Base-by-base conservation (phyloP, 129 eudicot genomes). In the Kitagawia praeruptora region DNA sequence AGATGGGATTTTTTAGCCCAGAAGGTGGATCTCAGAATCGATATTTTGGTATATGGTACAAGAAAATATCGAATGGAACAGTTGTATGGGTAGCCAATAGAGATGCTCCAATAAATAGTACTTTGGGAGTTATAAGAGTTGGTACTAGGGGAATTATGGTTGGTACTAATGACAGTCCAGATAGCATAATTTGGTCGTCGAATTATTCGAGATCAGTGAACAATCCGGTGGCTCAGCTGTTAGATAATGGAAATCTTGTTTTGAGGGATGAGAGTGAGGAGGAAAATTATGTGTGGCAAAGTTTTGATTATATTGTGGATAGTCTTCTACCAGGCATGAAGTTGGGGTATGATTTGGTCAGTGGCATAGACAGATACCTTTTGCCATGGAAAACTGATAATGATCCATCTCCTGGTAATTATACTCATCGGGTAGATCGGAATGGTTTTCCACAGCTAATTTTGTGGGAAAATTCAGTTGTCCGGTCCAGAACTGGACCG, bases 81-180 rank as follows among this genome's bases (percentile, higher is more conserved):
- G 78, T 80, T 72, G 31, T 72, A 37, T 80, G 82, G 82, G 77
- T 80, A 16, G 82, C 82, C 47, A 80, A 80, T 47, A 71, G 82
- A 70, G 82, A 47, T 5, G 39, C 56, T 38, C 82, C 82, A n/a
- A 31, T 71, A 38, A 39, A 53, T 7, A 39, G 31, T 64, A 44
- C 45, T 25, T 42, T n/a, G 25, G 80, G 80, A 0, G 19, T 71
- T 34, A 16, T 80, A 2, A 80, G 53, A 41, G 16, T 80, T 8
- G 5, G 64, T 80, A 37, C 12, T 3, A 1, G 45, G 18, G 78
- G 82, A 53, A 71, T 37, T n/a, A 38, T 80, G 23, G 48, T 42
- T n/a, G 25, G 74, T 48, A 16, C 27, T 15, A 40, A 67, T 58
- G 66, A 67, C 8, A 67, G 80, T 23, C 40, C 48, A 6, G 15